Base-by-base conservation (phyloP, 352 stramenopile species). In the Achlya hypogyna region DNA sequence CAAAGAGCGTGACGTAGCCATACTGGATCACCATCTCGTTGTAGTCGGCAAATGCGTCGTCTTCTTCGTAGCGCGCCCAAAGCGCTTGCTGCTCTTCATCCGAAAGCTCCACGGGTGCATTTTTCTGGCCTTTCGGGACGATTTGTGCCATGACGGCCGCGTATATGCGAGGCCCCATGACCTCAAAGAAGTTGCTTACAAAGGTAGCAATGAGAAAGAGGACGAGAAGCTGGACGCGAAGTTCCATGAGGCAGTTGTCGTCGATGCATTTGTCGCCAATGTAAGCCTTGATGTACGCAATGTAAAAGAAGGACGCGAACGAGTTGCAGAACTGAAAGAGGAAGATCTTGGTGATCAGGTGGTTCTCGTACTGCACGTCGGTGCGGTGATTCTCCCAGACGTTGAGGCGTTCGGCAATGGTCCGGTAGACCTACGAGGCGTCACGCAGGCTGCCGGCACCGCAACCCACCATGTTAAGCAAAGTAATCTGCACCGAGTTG, bases 291-390 rank as follows among this genome's bases (percentile, higher is more conserved):
- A 91, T 29, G 54, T 92, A 94, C 18, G 80, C 85, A 28, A 94
- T 98, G 78, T 98, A 99, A 72, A 98, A 98, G 42, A 98, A 91
- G 25, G 91, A 97, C n/a, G 92, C 89, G 63, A 98, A 98, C 63
- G 96, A 98, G 81, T 97, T 98, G 69, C 96, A 96, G 69, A 99
- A 99, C 71, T 97, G 87, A 74, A 99, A 99, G 35, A 98, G 75
- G 65, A 99, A 98, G 10, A 98, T 95, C 78, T 99, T 99, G 75
- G 96, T 93, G 62, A 98, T 98, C 63, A 99, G 78, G 60, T 91
- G 75, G 69, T 96, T 96, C 56, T 94, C 79, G 72, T 93, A 96
- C 69, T 91, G 81, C 14, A 77, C 79, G 27, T 95, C 84, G 0
- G 90, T 98, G 38, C 88, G 87, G 71, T 98, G 89, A 69, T 96